Evolutionary conservation across 208 protist genomes (phyloP).

Genomic region (Tetramitus jugosus): DNA sequence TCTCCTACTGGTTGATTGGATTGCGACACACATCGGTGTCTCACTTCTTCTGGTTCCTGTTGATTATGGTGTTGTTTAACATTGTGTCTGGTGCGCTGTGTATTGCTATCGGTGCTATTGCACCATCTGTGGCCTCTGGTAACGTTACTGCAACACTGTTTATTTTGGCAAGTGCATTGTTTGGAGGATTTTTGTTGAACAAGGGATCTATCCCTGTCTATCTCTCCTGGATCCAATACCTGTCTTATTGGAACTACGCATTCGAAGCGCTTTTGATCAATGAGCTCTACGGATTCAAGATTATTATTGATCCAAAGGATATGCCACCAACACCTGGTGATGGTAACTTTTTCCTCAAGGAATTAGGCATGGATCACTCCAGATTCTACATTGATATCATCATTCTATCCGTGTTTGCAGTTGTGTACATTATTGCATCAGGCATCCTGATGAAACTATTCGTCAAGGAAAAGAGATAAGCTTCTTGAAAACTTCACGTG

Average conservation of each 20-base stretch:
- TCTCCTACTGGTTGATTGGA: conserved; percentile 31
- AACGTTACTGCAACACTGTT: background rate
- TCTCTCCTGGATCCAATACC: conserved; percentile 12
- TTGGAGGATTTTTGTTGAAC: conserved; percentile 23
- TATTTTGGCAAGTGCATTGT: background rate
- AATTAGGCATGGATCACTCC: background rate
- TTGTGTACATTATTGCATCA: background rate
- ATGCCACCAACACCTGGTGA: background rate
- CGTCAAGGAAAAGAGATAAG: conserved; percentile 19
- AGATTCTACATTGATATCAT: conserved; percentile 6
- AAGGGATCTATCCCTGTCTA: background rate
- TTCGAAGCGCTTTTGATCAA: conserved; percentile 42
- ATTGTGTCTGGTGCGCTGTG: background rate
- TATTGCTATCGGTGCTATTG: background rate
- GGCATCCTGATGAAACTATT: background rate
- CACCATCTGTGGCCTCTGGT: background rate
- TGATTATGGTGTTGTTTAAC: conserved; percentile 17
- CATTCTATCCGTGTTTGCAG: background rate
- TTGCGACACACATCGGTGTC: background rate
- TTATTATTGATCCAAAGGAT: background rate
- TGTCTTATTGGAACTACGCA: conserved; percentile 20
- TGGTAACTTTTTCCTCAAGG: conserved; percentile 1
- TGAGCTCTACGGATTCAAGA: conserved; percentile 49
- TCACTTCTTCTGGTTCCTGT: conserved; percentile 11
- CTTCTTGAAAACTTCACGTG: too few species aligned